Conservation (phyloP, 805 yeast genomes). For the Candida mattraensis region DNA sequence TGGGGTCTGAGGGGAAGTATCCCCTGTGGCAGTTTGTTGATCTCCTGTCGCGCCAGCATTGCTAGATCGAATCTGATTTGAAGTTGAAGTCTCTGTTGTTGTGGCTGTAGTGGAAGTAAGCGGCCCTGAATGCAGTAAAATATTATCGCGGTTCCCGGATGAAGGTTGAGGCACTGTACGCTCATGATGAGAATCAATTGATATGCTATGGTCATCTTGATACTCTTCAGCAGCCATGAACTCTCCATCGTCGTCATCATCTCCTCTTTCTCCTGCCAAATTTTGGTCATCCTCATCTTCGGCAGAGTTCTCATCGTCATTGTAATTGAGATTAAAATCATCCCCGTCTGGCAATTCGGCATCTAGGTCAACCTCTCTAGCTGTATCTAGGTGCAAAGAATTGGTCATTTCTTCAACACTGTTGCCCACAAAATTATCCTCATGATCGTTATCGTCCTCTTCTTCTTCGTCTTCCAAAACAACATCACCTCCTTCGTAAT, state of each 20-base stretch:
- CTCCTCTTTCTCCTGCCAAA: background rate
- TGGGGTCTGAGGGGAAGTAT: slow-evolving; percentile 24
- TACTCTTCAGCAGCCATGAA: slow-evolving; percentile 41
- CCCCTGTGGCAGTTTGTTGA: slow-evolving; percentile 16
- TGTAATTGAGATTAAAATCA: slow-evolving; percentile 35
- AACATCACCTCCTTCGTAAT: slow-evolving; percentile 22
- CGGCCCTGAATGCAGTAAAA: slow-evolving; percentile 15
- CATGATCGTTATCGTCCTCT: slow-evolving; percentile 8
- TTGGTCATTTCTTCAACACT: slow-evolving; percentile 15
- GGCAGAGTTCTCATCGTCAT: slow-evolving; percentile 26
- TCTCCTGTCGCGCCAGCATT: slow-evolving; percentile 7
- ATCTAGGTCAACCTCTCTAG: slow-evolving; percentile 40
- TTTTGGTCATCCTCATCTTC: slow-evolving; percentile 6
- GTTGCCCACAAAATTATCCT: slow-evolving; percentile 27
- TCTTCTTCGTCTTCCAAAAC: slow-evolving; percentile 14
- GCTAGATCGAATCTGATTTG: slow-evolving; percentile 12
- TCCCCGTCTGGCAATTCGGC: slow-evolving; percentile 46
- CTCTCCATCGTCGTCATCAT: slow-evolving; percentile 22
- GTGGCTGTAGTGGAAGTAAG: slow-evolving; percentile 15
- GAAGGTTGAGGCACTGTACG: slow-evolving; percentile 9
- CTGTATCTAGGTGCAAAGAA: slow-evolving; percentile 4
- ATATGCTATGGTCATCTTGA: slow-evolving; percentile 34
- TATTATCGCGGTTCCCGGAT: slow-evolving; percentile 6
- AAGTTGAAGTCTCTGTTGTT: slow-evolving; percentile 13
- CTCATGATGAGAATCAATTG: slow-evolving; percentile 21